These are phyloP conservation scores for Eucalyptus regnans DNA, from an alignment of 345 rosid genomes.

Conservation along the genomic window DNA sequence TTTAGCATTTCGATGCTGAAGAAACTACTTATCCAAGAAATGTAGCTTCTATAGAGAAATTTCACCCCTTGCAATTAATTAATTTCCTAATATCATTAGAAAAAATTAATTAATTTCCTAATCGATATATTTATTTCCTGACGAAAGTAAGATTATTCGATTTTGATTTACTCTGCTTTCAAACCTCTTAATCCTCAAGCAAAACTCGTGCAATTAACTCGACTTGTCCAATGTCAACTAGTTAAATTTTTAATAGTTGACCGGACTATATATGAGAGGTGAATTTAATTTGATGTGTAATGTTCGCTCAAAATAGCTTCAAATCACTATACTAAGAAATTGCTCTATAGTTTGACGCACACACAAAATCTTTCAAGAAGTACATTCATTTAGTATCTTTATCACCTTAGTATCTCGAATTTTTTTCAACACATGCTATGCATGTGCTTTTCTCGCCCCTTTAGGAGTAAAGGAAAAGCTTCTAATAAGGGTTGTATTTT, in stretches of 20 bases:
- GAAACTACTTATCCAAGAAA: neutral
- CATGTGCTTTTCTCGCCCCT: neutral
- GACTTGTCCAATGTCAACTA: neutral
- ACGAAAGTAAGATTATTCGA: neutral
- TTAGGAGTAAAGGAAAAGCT: neutral
- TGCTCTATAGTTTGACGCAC: neutral
- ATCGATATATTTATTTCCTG: neutral
- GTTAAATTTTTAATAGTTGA: neutral
- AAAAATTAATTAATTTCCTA: neutral
- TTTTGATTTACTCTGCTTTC: neutral
- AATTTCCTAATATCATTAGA: neutral
- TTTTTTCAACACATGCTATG: neutral
- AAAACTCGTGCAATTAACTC: neutral
- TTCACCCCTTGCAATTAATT: neutral
- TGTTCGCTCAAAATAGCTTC: rapidly evolving
- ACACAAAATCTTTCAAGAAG: neutral
- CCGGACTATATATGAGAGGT: neutral
- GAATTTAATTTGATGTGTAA: neutral
- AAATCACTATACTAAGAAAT: neutral
- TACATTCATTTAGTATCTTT: neutral
- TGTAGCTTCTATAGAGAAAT: neutral
- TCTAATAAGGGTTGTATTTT: neutral
- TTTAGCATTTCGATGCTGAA: neutral
- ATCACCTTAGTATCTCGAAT: neutral
- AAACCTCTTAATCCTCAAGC: neutral